These are phyloP conservation scores for Pelagomonas calceolata DNA, from an alignment of 108 stramenopile genomes.

Conservation along the genomic window DNA sequence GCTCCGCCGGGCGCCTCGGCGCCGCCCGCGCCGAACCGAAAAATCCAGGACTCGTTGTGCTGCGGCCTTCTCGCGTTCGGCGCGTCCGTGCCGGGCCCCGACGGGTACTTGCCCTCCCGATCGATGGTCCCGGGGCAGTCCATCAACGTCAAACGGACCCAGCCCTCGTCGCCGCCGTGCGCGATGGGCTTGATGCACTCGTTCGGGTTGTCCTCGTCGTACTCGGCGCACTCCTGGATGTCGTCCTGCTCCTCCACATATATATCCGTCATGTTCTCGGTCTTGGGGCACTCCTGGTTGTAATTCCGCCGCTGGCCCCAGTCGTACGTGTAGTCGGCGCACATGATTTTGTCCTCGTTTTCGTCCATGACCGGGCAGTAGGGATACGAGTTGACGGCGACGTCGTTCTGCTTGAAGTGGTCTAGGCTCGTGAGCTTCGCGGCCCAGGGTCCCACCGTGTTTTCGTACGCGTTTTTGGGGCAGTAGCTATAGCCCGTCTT, in stretches of 20 bases:
- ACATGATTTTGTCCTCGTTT: not conserved
- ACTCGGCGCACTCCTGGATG: no score
- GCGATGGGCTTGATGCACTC: no score
- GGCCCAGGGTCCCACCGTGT: constrained; percentile 33
- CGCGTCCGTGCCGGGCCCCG: no score
- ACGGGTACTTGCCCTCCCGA: no score
- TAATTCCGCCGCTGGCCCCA: not conserved
- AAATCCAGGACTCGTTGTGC: not conserved
- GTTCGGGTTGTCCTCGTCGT: no score
- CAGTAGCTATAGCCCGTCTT: constrained; percentile 33
- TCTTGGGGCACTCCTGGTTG: not conserved
- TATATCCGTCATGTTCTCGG: no score
- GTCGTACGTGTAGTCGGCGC: not conserved
- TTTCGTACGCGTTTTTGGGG: constrained; percentile 18
- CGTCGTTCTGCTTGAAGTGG: constrained; percentile 20
- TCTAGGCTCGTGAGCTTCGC: constrained; percentile 14
- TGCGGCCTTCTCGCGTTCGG: no score
- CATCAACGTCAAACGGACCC: no score
- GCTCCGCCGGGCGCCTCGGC: no score
- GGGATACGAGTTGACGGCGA: constrained; percentile 24
- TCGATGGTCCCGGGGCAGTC: no score
- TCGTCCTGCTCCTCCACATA: no score
- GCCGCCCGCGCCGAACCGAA: no score
- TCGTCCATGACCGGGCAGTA: constrained; percentile 30
- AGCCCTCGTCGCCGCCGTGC: not conserved